These are phyloP conservation scores for Lecanicillium sp. DNA, from an alignment of 2,329 filamentous ascomycete species.

Conservation along the genomic window DNA sequence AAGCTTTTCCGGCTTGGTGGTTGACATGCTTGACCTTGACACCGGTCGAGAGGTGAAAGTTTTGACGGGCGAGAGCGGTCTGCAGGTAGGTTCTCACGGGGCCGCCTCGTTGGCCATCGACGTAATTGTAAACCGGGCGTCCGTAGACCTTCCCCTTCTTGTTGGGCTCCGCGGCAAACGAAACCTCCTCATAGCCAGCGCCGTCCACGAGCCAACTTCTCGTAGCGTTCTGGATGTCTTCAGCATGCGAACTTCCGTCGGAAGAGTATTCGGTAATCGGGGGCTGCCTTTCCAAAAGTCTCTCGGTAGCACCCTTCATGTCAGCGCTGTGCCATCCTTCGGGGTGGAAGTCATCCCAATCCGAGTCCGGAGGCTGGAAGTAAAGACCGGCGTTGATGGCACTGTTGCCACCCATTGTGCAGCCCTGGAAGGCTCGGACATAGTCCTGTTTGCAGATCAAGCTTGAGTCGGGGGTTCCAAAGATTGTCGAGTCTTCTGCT, in stretches of 20 bases:
- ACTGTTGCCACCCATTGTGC: conserved; percentile 45
- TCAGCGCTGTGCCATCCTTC: conserved; percentile 45
- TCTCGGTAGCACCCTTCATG: conserved; percentile 38
- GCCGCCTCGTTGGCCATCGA: conserved; percentile 43
- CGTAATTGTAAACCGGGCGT: conserved; percentile 41
- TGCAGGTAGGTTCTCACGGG: conserved; percentile 45
- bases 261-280: conserved; percentile 37
- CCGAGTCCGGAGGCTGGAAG: conserved; percentile 46
- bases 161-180: conserved; percentile 39
- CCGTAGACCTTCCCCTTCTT: conserved; percentile 44
- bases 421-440: conserved; percentile 40
- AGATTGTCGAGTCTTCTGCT: conserved; percentile 41
- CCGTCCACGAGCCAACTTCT: conserved; percentile 44
- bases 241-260: conserved; percentile 40
- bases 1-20: conserved; percentile 33
- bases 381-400: conserved; percentile 50
- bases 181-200: conserved; percentile 41
- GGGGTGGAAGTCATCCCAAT: conserved; percentile 46
- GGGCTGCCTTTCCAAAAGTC: conserved; percentile 38
- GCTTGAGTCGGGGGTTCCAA: conserved; percentile 30
- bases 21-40: conserved; percentile 39
- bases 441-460: conserved; percentile 34
- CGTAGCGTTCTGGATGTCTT: conserved; percentile 40
- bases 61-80: conserved; percentile 32
- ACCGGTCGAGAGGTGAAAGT: conserved; percentile 40